Percentiles rank a stretch among this genome's conserved stretches.
These are phyloP conservation scores for Oryza rufipogon DNA, from an alignment of 176 grass and related monocot genomes.

Conservation along the genomic window DNA sequence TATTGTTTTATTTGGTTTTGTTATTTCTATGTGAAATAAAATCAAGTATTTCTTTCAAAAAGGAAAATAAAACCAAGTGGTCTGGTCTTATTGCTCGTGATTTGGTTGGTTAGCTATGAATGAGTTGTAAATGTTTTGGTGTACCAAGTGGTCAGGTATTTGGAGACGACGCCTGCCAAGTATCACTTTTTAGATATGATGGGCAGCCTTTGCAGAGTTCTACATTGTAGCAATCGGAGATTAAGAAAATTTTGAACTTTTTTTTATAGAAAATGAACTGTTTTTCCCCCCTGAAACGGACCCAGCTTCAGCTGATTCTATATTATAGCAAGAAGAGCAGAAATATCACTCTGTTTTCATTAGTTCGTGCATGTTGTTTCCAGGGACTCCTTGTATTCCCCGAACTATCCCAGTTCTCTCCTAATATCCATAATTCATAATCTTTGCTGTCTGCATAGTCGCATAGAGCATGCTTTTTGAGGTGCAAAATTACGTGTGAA, in stretches of 20 bases:
- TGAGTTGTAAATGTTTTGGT: constrained; percentile 33
- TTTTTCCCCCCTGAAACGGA: no score
- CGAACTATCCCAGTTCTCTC: not conserved
- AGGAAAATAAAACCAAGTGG: constrained; percentile 38
- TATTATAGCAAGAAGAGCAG: no score
- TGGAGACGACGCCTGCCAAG: not conserved
- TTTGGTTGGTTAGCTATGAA: constrained; percentile 38
- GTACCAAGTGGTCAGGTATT: constrained; percentile 5
- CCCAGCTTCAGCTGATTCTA: no score
- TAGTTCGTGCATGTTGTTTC: not conserved
- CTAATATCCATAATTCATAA: not conserved
- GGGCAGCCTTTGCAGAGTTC: not conserved
- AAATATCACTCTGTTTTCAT: constrained; percentile 12
- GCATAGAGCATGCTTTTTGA: not conserved
- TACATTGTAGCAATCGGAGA: not conserved
- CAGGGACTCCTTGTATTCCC: not conserved
- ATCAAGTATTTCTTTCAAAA: not conserved
- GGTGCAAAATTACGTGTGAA: not conserved
- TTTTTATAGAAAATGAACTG: constrained; percentile 1
- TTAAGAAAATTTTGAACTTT: not conserved
- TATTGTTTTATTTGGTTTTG: constrained; percentile 9
- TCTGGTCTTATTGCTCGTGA: constrained; percentile 17
- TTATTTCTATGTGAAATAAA: constrained; percentile 24
- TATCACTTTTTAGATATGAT: not conserved
- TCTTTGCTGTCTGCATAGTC: not conserved